Base-by-base conservation (phyloP, 805 yeast species). In the Babjeviella inositovora region DNA sequence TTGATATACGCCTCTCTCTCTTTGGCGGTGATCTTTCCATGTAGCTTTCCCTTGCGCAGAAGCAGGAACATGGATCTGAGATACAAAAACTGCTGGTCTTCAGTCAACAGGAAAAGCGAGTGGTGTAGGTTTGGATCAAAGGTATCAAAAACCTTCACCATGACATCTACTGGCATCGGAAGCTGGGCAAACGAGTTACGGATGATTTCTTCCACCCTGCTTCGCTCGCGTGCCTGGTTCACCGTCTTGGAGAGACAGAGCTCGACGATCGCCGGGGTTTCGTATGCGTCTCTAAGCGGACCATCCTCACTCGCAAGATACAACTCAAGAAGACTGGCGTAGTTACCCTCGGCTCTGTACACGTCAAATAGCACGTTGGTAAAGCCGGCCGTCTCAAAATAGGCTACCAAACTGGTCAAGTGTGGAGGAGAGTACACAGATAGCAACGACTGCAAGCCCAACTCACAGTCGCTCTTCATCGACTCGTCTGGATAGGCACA, bases 401-500 rank as follows among this genome's bases (percentile, higher is more conserved):
- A 50, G 10, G 56, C 55, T 6, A 71, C 41, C 20, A 81, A 41
- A 11, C 43, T 45, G 2, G 57, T 54, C 13, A 63, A 49, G 33
- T 68, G 58, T 1, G 60, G 47, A 0, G 87, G 81, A 24, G 62
- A 68, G 39, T 73, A 75, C 1, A 58, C 54, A 0, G 92, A 66
- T 2, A 87, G 39, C 10, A 90, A 41, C 22, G 82, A 62, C 34
- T 74, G 80, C 7, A 84, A 43, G 8, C 93, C 85, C 21, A 76
- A 53, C 39, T 87, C 87, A 33, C 80, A 67, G 28, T 77, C 87
- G 14, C 53, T 60, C 24, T 50, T 56, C 23, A 57, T 31, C 1
- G 36, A 37, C 2, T 31, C 32, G 7, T 42, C 43, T 9, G 48
- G 34, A 23, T 41, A 50, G 11, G 50, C 33, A 34, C 80, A 73